Percentiles rank a stretch among this genome's conserved stretches.
Evolutionary conservation across 768 basidiomycete species (phyloP).

Genomic region (Lactifluus hygrophoroides): DNA sequence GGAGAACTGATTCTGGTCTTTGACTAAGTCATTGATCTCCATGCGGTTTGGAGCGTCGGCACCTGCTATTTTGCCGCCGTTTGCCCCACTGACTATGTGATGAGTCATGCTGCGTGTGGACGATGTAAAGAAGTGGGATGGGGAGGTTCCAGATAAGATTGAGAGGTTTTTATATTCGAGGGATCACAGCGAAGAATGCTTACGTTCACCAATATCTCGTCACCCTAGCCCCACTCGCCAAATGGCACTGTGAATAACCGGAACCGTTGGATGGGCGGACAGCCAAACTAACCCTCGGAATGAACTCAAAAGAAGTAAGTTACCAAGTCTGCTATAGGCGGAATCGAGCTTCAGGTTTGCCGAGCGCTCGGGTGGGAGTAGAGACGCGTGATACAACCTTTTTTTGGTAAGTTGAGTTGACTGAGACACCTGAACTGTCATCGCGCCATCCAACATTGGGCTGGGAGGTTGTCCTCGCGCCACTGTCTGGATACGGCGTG

Average conservation of each 20-base stretch:
- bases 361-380: no score
- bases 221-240: neutral
- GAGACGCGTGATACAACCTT: no score
- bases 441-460: no score
- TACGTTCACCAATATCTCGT: neutral
- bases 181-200: neutral
- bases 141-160: neutral
- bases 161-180: constrained; percentile 2
- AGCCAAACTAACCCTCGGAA: neutral
- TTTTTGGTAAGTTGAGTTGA: no score
- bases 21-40: constrained; percentile 25
- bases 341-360: no score
- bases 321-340: neutral
- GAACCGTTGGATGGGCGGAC: neutral
- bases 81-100: constrained; percentile 8
- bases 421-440: no score
- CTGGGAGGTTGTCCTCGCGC: no score
- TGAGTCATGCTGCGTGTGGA: constrained; percentile 13
- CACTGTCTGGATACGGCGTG: no score
- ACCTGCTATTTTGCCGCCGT: constrained; percentile 5
- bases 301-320: neutral
- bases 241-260: neutral
- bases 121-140: neutral
- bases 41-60: constrained; percentile 15
- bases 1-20: constrained; percentile 38